A percentile compares a stretch with the other conserved stretches of the same genome.
phyloP scores from a whole-genome alignment of 441 rosid species.

The Adansonia grandidieri region DNA sequence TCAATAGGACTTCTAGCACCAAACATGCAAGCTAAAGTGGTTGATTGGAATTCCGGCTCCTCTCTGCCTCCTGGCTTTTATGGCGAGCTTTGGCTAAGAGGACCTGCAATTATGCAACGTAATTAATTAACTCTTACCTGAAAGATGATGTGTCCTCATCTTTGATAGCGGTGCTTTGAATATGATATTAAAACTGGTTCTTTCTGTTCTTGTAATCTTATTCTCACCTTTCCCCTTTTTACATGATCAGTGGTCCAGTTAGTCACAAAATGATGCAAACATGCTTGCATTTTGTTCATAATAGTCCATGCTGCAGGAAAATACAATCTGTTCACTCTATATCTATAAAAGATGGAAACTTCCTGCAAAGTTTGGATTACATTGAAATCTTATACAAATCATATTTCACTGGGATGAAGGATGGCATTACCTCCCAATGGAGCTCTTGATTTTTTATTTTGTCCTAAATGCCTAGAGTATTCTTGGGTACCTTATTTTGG shows the following conservation, averaged over 20 bases:
- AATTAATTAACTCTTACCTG: slow-evolving; percentile 11
- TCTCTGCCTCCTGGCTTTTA: slow-evolving; percentile 68
- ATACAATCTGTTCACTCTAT: not conserved
- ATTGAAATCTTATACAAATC: not conserved
- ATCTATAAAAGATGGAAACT: not conserved
- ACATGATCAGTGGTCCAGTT: not conserved
- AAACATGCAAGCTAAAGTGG: slow-evolving; percentile 77
- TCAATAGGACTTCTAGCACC: slow-evolving; percentile 86
- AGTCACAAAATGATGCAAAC: not conserved
- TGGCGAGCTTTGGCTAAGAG: slow-evolving; percentile 87
- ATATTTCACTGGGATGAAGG: not conserved
- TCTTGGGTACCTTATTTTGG: not conserved
- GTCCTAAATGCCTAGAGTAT: not conserved
- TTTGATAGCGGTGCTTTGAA: not conserved
- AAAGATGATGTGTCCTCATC: not conserved
- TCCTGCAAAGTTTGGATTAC: not conserved
- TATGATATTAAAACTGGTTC: not conserved
- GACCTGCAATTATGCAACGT: slow-evolving; percentile 87
- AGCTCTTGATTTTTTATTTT: not conserved
- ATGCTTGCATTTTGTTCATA: not conserved
- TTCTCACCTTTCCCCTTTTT: not conserved
- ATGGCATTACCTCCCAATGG: not conserved
- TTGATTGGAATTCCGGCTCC: slow-evolving; percentile 63
- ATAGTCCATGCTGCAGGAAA: not conserved
- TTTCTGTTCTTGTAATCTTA: not conserved